A percentile compares a stretch with the other conserved stretches of the same genome.
phyloP scores from a whole-genome alignment of 176 grass and related monocot genomes.

The Leersia perrieri region DNA sequence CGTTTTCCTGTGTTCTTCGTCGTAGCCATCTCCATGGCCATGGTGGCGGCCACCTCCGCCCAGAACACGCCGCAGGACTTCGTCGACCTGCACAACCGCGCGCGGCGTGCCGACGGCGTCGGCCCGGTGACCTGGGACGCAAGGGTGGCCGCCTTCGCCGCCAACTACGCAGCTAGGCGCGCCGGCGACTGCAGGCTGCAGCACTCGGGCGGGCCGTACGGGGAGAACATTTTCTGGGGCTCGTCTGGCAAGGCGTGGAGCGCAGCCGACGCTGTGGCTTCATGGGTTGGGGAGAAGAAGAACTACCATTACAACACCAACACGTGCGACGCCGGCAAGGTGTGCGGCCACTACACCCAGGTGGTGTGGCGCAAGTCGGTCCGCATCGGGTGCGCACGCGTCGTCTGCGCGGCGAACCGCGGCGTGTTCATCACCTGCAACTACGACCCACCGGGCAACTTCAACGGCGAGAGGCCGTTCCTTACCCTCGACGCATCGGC shows the following conservation, averaged over 20 bases:
- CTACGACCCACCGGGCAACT: conserved; percentile 30
- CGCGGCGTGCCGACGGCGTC: conserved; percentile 34
- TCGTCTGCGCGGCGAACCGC: not conserved
- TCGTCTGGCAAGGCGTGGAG: conserved; percentile 5
- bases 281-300: conserved; percentile 36
- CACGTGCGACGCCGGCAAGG: conserved; percentile 30
- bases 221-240: conserved; percentile 60
- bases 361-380: conserved; percentile 37
- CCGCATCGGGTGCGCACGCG: conserved; percentile 32
- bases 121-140: conserved; percentile 48
- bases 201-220: conserved; percentile 60
- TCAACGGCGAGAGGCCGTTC: conserved; percentile 21
- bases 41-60: not conserved
- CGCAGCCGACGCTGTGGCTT: not conserved
- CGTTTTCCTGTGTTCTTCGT: not conserved
- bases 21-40: not conserved
- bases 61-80: conserved; percentile 57
- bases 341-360: conserved; percentile 42
- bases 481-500: conserved; percentile 5
- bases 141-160: conserved; percentile 31
- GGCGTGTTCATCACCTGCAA: conserved; percentile 41
- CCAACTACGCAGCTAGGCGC: conserved; percentile 38
- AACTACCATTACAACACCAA: conserved; percentile 14
- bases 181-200: conserved; percentile 35
- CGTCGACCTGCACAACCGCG: conserved; percentile 52